phyloP scores from a whole-genome alignment of 2,329 filamentous ascomycete genomes.

The Ophiocordyceps sinensis region DNA sequence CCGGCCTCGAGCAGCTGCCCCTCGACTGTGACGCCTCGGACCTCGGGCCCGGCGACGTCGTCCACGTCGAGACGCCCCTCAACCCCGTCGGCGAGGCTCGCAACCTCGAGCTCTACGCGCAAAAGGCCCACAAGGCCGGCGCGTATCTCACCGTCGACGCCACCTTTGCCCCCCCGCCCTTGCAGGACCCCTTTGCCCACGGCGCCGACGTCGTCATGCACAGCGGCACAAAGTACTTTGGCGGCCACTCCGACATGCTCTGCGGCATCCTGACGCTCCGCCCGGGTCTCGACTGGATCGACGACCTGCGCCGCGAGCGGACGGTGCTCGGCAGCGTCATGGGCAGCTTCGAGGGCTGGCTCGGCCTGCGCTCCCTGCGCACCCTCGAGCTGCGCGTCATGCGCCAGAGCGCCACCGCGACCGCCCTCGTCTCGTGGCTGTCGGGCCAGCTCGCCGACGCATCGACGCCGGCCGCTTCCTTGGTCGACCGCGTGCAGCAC shows the following conservation, averaged over 20 bases:
- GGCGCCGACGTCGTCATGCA: slow-evolving; percentile 87
- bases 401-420: slow-evolving; percentile 60
- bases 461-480: slow-evolving; percentile 28
- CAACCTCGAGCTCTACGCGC: slow-evolving; percentile 56
- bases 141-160: slow-evolving; percentile 74
- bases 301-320: slow-evolving; percentile 50
- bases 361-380: slow-evolving; percentile 72
- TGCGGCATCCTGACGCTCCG: slow-evolving; percentile 67
- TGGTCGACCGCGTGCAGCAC: slow-evolving; percentile 53
- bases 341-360: slow-evolving; percentile 83
- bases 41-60: slow-evolving; percentile 63
- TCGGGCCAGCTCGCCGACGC: slow-evolving; percentile 27
- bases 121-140: slow-evolving; percentile 55
- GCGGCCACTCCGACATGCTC: slow-evolving; percentile 86
- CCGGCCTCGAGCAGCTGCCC: slow-evolving; percentile 56
- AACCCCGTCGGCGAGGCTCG: slow-evolving; percentile 80
- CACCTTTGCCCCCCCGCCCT: slow-evolving; percentile 81
- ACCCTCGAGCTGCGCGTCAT: slow-evolving; percentile 74
- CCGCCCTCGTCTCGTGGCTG: slow-evolving; percentile 59
- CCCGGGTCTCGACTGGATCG: slow-evolving; percentile 41
- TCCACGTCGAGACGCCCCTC: slow-evolving; percentile 86
- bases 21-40: slow-evolving; percentile 53
- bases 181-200: slow-evolving; percentile 71
- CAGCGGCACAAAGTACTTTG: slow-evolving; percentile 89
- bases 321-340: slow-evolving; percentile 70